Percentiles rank a stretch among this genome's conserved stretches.
phyloP scores from a whole-genome alignment of 1,139 yeast species.

The Ogataea hybrid region DNA sequence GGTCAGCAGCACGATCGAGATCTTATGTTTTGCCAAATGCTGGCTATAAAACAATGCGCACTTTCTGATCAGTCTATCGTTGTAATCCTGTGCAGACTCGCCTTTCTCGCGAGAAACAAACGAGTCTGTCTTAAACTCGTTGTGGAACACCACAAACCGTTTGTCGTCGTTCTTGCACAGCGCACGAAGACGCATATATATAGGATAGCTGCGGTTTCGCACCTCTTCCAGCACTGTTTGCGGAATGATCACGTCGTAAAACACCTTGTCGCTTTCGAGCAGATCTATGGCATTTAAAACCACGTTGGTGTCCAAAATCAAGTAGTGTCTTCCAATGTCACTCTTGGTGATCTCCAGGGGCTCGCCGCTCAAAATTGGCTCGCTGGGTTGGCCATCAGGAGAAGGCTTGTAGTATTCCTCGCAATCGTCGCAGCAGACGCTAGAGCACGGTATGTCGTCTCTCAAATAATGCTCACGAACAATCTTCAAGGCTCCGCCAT shows the following conservation, averaged over 20 bases:
- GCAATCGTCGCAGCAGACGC: slow-evolving; percentile 67
- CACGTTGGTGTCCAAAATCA: slow-evolving; percentile 85
- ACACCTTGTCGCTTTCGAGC: slow-evolving; percentile 72
- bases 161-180: slow-evolving; percentile 77
- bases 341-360: slow-evolving; percentile 45
- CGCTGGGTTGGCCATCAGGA: slow-evolving; percentile 51
- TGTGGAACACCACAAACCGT: slow-evolving; percentile 87
- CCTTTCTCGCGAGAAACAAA: slow-evolving; percentile 58
- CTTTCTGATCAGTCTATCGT: slow-evolving; percentile 85
- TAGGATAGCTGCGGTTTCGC: slow-evolving; percentile 81
- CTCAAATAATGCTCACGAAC: slow-evolving; percentile 94
- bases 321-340: slow-evolving; percentile 57
- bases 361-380: slow-evolving; percentile 46
- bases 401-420: slow-evolving; percentile 53
- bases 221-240: slow-evolving; percentile 96
- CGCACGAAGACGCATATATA: slow-evolving; percentile 79
- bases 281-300: slow-evolving; percentile 87
- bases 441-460: slow-evolving; percentile 88
- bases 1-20: slow-evolving; percentile 65
- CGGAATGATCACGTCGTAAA: slow-evolving; percentile 87
- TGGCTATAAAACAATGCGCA: slow-evolving; percentile 68
- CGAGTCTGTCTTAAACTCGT: slow-evolving; percentile 80
- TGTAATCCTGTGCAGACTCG: slow-evolving; percentile 85
- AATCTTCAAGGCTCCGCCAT: slow-evolving; percentile 86
- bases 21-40: slow-evolving; percentile 53